Evolutionary conservation across 2,329 filamentous ascomycete species (phyloP), one percentile per base, ranked within the genome.

Genomic region (Microcyclospora pomicola): DNA sequence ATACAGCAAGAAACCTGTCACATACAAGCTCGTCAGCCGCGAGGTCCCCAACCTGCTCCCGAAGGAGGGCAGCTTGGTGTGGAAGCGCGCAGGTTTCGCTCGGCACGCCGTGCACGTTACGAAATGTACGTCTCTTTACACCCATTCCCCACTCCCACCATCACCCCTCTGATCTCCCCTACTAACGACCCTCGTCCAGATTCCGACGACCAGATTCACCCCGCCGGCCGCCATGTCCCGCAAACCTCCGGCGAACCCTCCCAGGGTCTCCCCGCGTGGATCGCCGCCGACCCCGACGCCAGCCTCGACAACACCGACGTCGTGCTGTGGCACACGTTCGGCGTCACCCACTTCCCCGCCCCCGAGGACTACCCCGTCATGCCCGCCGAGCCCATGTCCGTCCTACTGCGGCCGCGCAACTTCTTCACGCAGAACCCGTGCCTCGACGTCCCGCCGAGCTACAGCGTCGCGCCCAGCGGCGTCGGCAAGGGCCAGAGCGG

Each of bases 291-390:
- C 43, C 77, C 81, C 10, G 64, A 64, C 33, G 75, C 72, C 40
- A 72, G 66, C 16, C 77, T 93, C 48, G 82, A 81, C 39, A 81
- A 94, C 65, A 82, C 77, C 1, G 83, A 95, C 56, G 65, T 94
- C 24, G 86, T 95, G 1, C 72, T 94, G 12, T 95, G 86, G 86
- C 86, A 94, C 63, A 93, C 85, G 0, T 95, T 94, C 53, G 87
- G 87, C 28, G 69, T 94, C 28, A 88, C 81, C 1, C 87, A 94
- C 58, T 88, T 94, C 66, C 86, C 87, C 0, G 67, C 82, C 0
- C 85, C 86, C 0, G 87, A 95, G 56, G 87, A 94, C 60, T 94
- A 84, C 66, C 87, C 87, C 24, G 70, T 94, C 49, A 46, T 46
- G 44, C 50, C 52, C 5, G 54, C 53, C 12, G 55, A 68, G 66